phyloP scores from a whole-genome alignment of 768 basidiomycete species.

The Agaricus bisporus region DNA sequence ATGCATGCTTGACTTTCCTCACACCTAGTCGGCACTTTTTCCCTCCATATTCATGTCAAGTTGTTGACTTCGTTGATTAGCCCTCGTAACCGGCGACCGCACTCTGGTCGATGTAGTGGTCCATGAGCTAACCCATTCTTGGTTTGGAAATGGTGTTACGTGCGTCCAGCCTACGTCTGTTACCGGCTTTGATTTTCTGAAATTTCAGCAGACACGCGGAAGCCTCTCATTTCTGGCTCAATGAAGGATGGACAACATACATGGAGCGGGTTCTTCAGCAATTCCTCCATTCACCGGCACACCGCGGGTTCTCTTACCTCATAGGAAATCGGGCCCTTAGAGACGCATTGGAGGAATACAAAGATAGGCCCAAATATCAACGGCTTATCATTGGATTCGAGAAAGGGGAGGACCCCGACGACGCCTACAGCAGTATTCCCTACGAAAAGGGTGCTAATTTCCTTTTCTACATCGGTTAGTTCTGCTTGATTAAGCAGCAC shows the following conservation, averaged over 20 bases:
- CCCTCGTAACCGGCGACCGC: constrained; percentile 83
- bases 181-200: neutral
- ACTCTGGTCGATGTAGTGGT: constrained; percentile 85
- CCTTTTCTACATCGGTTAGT: constrained; percentile 72
- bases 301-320: constrained; percentile 75
- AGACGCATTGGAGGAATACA: constrained; percentile 63
- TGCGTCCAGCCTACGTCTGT: constrained; percentile 14
- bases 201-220: constrained; percentile 47
- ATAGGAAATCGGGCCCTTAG: constrained; percentile 67
- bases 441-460: constrained; percentile 92
- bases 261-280: constrained; percentile 78
- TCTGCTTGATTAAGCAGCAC: neutral
- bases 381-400: constrained; percentile 73
- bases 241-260: constrained; percentile 93
- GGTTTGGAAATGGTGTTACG: constrained; percentile 93
- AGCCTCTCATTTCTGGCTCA: constrained; percentile 82
- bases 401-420: constrained; percentile 70
- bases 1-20: constrained; percentile 81
- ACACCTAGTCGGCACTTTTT: constrained; percentile 61
- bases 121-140: constrained; percentile 83
- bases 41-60: neutral
- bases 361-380: constrained; percentile 65
- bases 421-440: constrained; percentile 68
- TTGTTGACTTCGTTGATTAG: constrained; percentile 24
- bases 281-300: constrained; percentile 62